These are phyloP conservation scores for Gracilaria gracilis DNA, from an alignment of 23 red algal genomes.

Conservation along the genomic window DNA sequence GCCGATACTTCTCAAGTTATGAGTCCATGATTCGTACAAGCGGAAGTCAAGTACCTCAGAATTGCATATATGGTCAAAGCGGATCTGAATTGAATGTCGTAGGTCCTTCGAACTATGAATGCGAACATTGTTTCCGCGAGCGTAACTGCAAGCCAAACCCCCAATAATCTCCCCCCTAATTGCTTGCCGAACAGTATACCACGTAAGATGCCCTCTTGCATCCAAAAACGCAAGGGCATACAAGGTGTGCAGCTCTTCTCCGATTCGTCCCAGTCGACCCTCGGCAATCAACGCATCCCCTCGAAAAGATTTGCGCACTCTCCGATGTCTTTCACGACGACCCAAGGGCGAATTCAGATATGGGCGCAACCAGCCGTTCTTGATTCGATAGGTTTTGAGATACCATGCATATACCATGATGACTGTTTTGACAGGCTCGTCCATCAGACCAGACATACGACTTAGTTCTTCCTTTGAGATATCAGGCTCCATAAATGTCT, in stretches of 20 bases:
- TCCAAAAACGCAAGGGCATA: constrained; percentile 52
- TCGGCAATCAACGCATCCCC: neutral
- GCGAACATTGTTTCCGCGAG: constrained; percentile 58
- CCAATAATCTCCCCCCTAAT: constrained; percentile 57
- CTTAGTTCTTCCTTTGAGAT: constrained; percentile 28
- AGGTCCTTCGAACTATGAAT: constrained; percentile 54
- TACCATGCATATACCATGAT: constrained; percentile 74
- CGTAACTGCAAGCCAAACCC: constrained; percentile 45
- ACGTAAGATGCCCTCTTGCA: constrained; percentile 47
- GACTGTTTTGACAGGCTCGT: constrained; percentile 65
- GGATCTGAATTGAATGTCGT: constrained; percentile 50
- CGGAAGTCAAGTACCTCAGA: constrained; percentile 59
- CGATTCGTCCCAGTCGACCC: constrained; percentile 35
- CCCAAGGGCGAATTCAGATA: constrained; percentile 43
- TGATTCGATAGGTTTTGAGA: constrained; percentile 36
- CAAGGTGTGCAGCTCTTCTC: constrained; percentile 53
- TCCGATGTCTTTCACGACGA: constrained; percentile 42
- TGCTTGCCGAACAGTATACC: constrained; percentile 67
- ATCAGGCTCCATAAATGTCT: constrained; percentile 42
- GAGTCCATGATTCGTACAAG: constrained; percentile 66
- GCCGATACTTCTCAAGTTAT: constrained; percentile 30
- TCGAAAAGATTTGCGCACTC: neutral
- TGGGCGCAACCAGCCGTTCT: constrained; percentile 64
- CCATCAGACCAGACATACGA: constrained; percentile 64
- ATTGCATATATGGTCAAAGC: constrained; percentile 57